A percentile compares a stretch with the other conserved stretches of the same genome.
Conservation (phyloP, 148 eudicot genomes). For the Vaccinium corymbosum region DNA sequence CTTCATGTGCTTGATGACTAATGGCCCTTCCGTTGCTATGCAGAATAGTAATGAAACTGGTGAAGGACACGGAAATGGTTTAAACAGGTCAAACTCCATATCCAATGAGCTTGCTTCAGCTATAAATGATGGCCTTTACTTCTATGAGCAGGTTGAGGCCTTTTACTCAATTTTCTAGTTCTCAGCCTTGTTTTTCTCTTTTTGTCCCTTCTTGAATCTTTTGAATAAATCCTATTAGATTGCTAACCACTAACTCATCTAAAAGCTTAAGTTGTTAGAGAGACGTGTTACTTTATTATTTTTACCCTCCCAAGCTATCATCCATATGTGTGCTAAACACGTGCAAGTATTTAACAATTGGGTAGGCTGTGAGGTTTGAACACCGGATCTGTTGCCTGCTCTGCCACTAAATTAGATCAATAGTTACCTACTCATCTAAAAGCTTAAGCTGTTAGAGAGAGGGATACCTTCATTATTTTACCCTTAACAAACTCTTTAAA, state of each 20-base stretch:
- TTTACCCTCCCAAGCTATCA: neutral
- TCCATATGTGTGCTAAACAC: neutral
- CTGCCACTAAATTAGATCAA: neutral
- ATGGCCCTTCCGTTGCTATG: constrained; percentile 14
- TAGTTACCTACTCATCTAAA: neutral
- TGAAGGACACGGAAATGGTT: constrained; percentile 36
- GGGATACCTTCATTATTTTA: neutral
- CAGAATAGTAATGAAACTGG: constrained; percentile 48
- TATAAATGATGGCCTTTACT: constrained; percentile 87
- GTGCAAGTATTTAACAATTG: neutral
- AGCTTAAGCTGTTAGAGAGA: neutral
- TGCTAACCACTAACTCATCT: neutral
- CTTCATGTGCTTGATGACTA: neutral
- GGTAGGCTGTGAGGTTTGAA: neutral
- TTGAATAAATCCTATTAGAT: neutral
- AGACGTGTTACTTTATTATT: neutral
- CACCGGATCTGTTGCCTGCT: neutral
- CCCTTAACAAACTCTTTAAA: neutral
- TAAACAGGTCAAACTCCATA: constrained; percentile 46
- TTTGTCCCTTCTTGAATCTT: neutral
- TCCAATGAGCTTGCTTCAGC: constrained; percentile 81
- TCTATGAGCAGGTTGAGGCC: constrained; percentile 83
- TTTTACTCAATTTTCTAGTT: constrained; percentile 5
- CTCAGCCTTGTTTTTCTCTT: constrained; percentile 12
- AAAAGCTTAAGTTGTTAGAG: neutral